These are phyloP conservation scores for Coleophoma crateriformis DNA, from an alignment of 2,329 filamentous ascomycete genomes.

Conservation along the genomic window DNA sequence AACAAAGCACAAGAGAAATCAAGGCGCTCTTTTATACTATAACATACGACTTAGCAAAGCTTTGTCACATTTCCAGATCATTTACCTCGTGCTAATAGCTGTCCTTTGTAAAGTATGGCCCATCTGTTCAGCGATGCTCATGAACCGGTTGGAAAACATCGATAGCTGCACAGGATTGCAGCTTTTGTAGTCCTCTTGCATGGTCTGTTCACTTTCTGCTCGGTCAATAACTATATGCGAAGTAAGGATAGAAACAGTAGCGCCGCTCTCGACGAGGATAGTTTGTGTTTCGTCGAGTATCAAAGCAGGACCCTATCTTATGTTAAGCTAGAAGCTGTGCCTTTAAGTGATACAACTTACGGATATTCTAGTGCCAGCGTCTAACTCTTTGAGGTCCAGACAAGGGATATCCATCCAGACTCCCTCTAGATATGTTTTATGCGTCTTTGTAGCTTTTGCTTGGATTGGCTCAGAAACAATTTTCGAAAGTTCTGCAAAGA, in stretches of 20 bases:
- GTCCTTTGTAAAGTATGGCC: slow-evolving; percentile 72
- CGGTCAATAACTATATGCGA: neutral
- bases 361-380: neutral
- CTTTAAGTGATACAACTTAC: too few species aligned
- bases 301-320: neutral
- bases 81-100: slow-evolving; percentile 57
- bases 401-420: neutral
- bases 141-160: slow-evolving; percentile 74
- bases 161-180: slow-evolving; percentile 53
- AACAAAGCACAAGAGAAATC: slow-evolving; percentile 79
- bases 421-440: neutral
- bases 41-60: neutral
- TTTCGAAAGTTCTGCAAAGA: neutral
- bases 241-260: neutral
- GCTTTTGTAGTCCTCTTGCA: neutral
- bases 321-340: too few species aligned
- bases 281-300: neutral
- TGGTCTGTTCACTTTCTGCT: neutral
- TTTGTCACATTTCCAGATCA: too few species aligned
- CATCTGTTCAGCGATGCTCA: slow-evolving; percentile 81
- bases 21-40: slow-evolving; percentile 68
- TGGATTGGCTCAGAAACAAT: neutral
- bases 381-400: neutral
- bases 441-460: neutral
- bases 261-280: neutral